Conservation (phyloP, 768 basidiomycete genomes). For the Termitomyces sp. region DNA sequence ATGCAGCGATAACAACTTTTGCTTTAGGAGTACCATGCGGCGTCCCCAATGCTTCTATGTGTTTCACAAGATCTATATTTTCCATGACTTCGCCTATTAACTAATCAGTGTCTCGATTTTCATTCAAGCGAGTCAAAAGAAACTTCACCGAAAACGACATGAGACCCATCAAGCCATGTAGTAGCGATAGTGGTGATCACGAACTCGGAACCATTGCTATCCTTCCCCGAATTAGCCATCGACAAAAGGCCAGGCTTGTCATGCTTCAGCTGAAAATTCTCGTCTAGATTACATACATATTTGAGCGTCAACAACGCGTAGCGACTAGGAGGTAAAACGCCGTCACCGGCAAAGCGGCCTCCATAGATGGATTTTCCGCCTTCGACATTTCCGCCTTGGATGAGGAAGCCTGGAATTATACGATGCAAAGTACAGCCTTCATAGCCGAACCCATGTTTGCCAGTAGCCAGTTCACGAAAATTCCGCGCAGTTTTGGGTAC, state of each 20-base stretch:
- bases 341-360: conserved; percentile 61
- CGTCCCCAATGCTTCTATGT: conserved; percentile 44
- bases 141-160: conserved; percentile 24
- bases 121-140: neutral
- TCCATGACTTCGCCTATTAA: conserved; percentile 51
- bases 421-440: conserved; percentile 63
- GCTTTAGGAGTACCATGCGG: conserved; percentile 31
- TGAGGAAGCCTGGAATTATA: conserved; percentile 72
- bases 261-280: conserved; percentile 77
- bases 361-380: conserved; percentile 86
- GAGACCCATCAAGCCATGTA: conserved; percentile 48
- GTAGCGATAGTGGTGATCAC: conserved; percentile 73
- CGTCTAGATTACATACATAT: conserved; percentile 39
- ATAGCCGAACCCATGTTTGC: conserved; percentile 67
- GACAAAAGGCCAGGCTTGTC: conserved; percentile 57
- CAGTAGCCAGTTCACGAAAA: conserved; percentile 74
- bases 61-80: conserved; percentile 59
- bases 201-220: conserved; percentile 82
- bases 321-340: conserved; percentile 15
- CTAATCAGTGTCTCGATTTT: neutral
- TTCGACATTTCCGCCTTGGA: conserved; percentile 83
- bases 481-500: conserved; percentile 79
- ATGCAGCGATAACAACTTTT: conserved; percentile 46
- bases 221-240: conserved; percentile 80
- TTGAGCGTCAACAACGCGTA: neutral